Percentiles rank a stretch among this genome's conserved stretches.
Evolutionary conservation across 2,329 filamentous ascomycete species (phyloP).

Genomic region (Xylariaceae sp.): DNA sequence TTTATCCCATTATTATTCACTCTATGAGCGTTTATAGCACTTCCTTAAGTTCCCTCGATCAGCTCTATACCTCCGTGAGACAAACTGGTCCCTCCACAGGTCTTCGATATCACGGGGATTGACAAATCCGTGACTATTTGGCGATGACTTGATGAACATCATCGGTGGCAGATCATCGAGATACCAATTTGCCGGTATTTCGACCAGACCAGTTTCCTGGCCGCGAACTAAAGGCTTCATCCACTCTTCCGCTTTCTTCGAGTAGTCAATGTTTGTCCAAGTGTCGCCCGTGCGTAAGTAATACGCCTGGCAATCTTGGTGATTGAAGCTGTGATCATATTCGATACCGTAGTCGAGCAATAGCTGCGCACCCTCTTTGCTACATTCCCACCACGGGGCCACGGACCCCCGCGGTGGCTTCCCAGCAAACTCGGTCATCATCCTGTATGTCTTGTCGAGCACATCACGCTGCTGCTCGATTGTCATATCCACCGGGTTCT

Average conservation of each 20-base stretch:
- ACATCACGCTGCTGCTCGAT: slow-evolving; percentile 73
- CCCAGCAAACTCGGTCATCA: slow-evolving; percentile 67
- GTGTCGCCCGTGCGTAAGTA: slow-evolving; percentile 60
- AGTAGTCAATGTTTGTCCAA: slow-evolving; percentile 67
- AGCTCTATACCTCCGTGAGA: neutral
- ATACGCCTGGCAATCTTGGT: slow-evolving; percentile 62
- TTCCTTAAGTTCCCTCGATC: no score
- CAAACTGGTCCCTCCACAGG: no score
- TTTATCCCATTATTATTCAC: no score
- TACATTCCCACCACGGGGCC: slow-evolving; percentile 71
- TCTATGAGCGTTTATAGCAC: no score
- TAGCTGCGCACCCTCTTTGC: slow-evolving; percentile 62
- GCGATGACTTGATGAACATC: slow-evolving; percentile 67
- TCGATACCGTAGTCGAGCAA: slow-evolving; percentile 64
- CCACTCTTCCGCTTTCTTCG: slow-evolving; percentile 57
- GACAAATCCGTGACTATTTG: slow-evolving; percentile 61
- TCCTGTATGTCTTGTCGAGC: slow-evolving; percentile 67
- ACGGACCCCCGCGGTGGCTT: slow-evolving; percentile 70
- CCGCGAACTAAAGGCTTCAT: slow-evolving; percentile 63
- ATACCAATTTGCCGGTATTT: slow-evolving; percentile 60
- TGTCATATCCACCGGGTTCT: slow-evolving; percentile 69
- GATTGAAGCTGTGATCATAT: slow-evolving; percentile 65
- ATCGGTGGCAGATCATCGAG: slow-evolving; percentile 63
- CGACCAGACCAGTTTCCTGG: slow-evolving; percentile 58
- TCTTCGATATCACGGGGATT: slow-evolving; percentile 36